phyloP scores from a whole-genome alignment of 225 moss, liverwort and hornwort genomes.

The Physcomitrellopsis africana region DNA sequence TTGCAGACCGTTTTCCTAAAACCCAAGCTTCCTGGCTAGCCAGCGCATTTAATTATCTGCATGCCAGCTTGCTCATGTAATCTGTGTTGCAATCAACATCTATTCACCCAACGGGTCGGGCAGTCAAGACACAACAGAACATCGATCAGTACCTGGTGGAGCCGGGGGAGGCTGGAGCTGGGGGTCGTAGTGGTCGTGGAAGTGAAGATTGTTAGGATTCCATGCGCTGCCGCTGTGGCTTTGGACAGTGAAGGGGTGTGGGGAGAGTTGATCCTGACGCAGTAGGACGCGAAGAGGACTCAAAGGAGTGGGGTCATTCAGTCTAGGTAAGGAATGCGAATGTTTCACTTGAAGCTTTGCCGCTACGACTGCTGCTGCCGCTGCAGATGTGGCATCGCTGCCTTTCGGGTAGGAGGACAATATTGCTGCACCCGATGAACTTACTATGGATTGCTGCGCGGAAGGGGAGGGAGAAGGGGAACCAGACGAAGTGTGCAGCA shows the following conservation, averaged over 20 bases:
- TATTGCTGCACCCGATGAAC: slow-evolving; percentile 15
- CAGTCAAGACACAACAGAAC: too few relatives aligned
- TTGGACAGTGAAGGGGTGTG: slow-evolving; percentile 27
- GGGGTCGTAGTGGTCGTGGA: slow-evolving; percentile 11
- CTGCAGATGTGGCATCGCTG: slow-evolving; percentile 5
- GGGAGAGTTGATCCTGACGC: slow-evolving; percentile 31
- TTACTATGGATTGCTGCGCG: slow-evolving; percentile 24
- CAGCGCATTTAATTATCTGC: background rate
- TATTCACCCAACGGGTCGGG: too few relatives aligned
- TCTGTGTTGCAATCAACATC: too few relatives aligned
- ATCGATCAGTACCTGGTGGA: slow-evolving; percentile 26
- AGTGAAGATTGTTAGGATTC: slow-evolving; percentile 35
- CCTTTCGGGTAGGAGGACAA: slow-evolving; percentile 25
- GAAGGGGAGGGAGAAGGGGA: slow-evolving; percentile 9
- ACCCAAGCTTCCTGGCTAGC: slow-evolving; percentile 15
- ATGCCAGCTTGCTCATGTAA: background rate
- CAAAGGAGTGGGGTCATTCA: slow-evolving; percentile 34
- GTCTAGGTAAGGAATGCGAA: slow-evolving; percentile 30
- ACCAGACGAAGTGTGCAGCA: slow-evolving; percentile 14
- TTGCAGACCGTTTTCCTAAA: slow-evolving; percentile 1
- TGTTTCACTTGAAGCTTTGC: too few relatives aligned
- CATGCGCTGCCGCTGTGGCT: slow-evolving; percentile 13
- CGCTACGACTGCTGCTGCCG: slow-evolving; percentile 2
- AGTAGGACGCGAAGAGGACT: slow-evolving; percentile 37
- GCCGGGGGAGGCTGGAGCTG: slow-evolving; percentile 9